Evolutionary conservation across 306 rosid genomes (phyloP), one percentile per base, ranked within the genome.

Genomic region (Acacia confusa): DNA sequence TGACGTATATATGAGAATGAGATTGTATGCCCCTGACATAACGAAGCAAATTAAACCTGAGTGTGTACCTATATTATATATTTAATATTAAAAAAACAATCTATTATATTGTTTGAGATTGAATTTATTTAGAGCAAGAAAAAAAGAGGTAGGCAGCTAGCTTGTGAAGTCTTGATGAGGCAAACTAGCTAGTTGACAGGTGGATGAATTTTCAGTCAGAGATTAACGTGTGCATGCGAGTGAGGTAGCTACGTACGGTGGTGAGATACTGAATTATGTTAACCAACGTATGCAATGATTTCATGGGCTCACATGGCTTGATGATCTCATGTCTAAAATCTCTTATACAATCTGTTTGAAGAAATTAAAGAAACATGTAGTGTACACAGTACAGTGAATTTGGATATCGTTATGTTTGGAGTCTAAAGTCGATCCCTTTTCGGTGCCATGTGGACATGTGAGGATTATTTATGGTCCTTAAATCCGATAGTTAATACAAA

Each of bases 191-290:
- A 45, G 50, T 12, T 45, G 17, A 45, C 55, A 48, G 20, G 22
- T 50, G 57, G n/a, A 4, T 50, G 8, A 50, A 50, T 17, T 16
- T 16, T 50, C 57, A 1, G 16, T 50, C 57, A 50, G 27, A 41
- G 15, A 12, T 67, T 0, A 81, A 55, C 60, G 27, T 61, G 25
- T 27, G 72, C 60, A 76, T 75, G 79, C 79, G 43, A 45, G 19
- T 14, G 34, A 75, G 38, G 24, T 30, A 32, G 41, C 12, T 20
- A 9, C 36, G 19, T 10, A 2, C 8, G 48, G 48, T 2, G 15
- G 48, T 11, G 48, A 44, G 48, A 44, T 44, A 16, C 48, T 44
- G 4, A 0, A 44, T 44, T 44, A 44, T 50, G n/a, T 52, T 52
- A 0, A 9, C 58, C 22, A 52, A 52, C 58, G 27, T n/a, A 55